Evolutionary conservation across 306 rosid species (phyloP), one percentile per base, ranked within the genome.

Genomic region (Quercus agrifolia): DNA sequence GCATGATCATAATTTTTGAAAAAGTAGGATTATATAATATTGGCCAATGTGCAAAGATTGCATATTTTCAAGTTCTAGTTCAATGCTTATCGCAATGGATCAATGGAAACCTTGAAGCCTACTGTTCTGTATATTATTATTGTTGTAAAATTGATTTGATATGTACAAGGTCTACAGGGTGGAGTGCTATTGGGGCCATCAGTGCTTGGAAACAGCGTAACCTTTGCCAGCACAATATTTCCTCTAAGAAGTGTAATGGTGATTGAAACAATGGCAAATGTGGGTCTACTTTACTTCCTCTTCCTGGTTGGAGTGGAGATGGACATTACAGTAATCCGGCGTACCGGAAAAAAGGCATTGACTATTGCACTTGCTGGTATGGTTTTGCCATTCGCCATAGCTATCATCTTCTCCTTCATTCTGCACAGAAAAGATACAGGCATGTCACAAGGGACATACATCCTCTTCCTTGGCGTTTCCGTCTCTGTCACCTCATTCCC

Each of bases 111-210:
- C 17, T 59, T 21, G 12, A 23, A 58, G 28, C 0, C 13, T 49
- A 41, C 46, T 7, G 54, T 49, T 49, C 54, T 49, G 54, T 49
- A 13, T 21, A 58, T 15, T 62, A 23, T 11, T 61, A 12, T 61
- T 12, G 31, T 27, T 62, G 69, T 62, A 62, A 62, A 19, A 25
- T 14, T 27, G 35, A 15, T 15, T 17, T 27, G 35, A 62, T 62
- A 28, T 62, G 38, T 28, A 4, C 8, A 15, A 75, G 67, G 5
- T 28, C 7, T 75, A 4, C 83, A 94, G 97, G 98, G 97, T 61
- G 97, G 98, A 77, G 82, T 94, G 35, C n/a, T 92, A 10, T 78
- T 94, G 72, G 98, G 98, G 44, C 98, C 98, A 27, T 94, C 98
- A 20, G 85, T 83, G 46, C 74, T 94, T 5, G 98, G 97, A 14